Conservation (phyloP, 148 eudicot species). For the Euryodendron excelsum region DNA sequence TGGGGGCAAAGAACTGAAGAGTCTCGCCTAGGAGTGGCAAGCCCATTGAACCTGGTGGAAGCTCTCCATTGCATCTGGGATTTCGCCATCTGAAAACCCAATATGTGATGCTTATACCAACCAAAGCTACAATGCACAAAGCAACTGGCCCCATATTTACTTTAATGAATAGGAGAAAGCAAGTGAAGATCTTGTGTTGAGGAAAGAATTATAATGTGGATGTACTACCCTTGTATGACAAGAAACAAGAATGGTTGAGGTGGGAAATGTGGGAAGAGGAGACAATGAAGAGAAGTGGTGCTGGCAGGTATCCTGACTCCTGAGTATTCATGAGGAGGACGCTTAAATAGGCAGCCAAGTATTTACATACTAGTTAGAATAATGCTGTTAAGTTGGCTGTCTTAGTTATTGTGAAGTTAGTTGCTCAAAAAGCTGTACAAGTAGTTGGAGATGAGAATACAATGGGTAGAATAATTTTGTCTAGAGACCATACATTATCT, state of each 20-base stretch:
- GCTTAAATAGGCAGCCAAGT: slow-evolving; percentile 59
- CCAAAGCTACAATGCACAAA: slow-evolving; percentile 37
- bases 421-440: slow-evolving; percentile 55
- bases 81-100: slow-evolving; percentile 26
- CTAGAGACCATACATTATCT: slow-evolving; percentile 33
- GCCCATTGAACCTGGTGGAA: slow-evolving; percentile 33
- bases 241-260: neutral
- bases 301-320: slow-evolving; percentile 58
- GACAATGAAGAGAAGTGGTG: slow-evolving; percentile 24
- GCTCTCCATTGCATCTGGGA: slow-evolving; percentile 19
- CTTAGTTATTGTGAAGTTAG: slow-evolving; percentile 38
- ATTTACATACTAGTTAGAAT: slow-evolving; percentile 38
- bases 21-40: slow-evolving; percentile 28
- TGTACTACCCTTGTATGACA: neutral
- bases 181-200: slow-evolving; percentile 13
- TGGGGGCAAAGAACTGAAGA: slow-evolving; percentile 23
- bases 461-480: slow-evolving; percentile 38
- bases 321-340: slow-evolving; percentile 31
- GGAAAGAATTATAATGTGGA: slow-evolving; percentile 5
- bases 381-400: slow-evolving; percentile 29
- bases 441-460: slow-evolving; percentile 49
- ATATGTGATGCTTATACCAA: slow-evolving; percentile 18
- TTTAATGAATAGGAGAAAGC: slow-evolving; percentile 5
- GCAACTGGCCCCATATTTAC: slow-evolving; percentile 38
- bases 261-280: neutral